Conservation (phyloP, 129 eudicot species). For the Helianthus tuberosus region DNA sequence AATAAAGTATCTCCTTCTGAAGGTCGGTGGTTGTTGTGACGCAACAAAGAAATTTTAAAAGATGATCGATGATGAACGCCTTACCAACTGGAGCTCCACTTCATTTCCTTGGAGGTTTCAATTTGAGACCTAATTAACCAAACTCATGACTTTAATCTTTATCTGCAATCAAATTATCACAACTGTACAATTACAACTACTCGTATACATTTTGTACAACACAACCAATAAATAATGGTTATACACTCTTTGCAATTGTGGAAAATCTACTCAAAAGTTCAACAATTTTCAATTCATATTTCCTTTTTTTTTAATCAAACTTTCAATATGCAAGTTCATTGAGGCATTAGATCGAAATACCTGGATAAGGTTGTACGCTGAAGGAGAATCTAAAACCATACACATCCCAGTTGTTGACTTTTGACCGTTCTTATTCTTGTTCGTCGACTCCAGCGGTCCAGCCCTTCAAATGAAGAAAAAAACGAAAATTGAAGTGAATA, state of each 20-base stretch:
- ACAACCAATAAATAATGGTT: slow-evolving; percentile 24
- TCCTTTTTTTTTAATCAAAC: neutral
- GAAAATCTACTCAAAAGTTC: slow-evolving; percentile 9
- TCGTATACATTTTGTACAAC: neutral
- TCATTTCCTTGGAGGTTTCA: too few relatives aligned
- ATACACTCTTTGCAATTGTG: slow-evolving; percentile 9
- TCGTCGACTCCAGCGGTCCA: too few relatives aligned
- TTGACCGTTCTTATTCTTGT: too few relatives aligned
- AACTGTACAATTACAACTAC: neutral
- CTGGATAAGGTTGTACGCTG: slow-evolving; percentile 95
- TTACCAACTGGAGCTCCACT: too few relatives aligned
- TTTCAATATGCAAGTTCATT: slow-evolving; percentile 11
- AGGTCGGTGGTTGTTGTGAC: too few relatives aligned
- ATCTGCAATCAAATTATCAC: slow-evolving; percentile 56
- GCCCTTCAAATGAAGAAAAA: too few relatives aligned
- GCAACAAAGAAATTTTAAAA: too few relatives aligned
- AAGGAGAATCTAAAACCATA: slow-evolving; percentile 98
- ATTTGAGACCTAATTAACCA: too few relatives aligned
- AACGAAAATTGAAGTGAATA: too few relatives aligned
- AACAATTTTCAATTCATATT: neutral
- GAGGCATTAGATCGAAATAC: slow-evolving; percentile 40
- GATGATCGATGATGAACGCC: too few relatives aligned
- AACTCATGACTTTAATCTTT: slow-evolving; percentile 42
- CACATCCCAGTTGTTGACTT: slow-evolving; percentile 60
- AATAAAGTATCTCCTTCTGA: too few relatives aligned